Evolutionary conservation across 169 alveolate species (phyloP).

Genomic region (Plasmodium fragile): DNA sequence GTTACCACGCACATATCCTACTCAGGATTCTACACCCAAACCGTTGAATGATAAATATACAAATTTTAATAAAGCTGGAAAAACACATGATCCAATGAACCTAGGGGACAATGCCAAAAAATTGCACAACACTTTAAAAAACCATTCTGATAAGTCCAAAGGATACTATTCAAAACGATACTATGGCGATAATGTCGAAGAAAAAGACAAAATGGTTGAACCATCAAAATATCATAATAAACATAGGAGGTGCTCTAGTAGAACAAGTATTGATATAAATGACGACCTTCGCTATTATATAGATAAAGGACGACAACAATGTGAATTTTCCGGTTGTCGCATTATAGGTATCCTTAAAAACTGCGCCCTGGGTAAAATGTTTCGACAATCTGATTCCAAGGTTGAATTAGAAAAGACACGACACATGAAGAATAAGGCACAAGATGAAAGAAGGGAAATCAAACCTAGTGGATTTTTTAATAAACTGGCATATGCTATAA

Average conservation of each 20-base stretch:
- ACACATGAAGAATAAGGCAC: neutral
- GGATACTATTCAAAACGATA: neutral
- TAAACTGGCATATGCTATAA: neutral
- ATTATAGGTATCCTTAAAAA: neutral
- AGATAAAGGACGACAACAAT: neutral
- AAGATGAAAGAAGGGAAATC: neutral
- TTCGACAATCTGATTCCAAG: neutral
- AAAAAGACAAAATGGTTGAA: neutral
- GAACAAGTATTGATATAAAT: neutral
- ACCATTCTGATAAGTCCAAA: neutral
- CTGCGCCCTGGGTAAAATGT: neutral
- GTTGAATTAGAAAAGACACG: neutral
- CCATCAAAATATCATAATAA: neutral
- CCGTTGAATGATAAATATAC: neutral
- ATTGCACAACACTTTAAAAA: neutral
- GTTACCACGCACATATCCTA: neutral
- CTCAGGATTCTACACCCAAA: neutral
- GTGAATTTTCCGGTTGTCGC: neutral
- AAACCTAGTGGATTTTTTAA: neutral
- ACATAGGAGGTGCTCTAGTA: neutral
- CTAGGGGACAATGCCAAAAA: neutral
- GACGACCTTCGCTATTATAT: neutral
- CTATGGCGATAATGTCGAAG: neutral
- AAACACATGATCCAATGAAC: neutral
- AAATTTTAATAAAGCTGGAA: neutral